Percentiles rank a stretch among this genome's conserved stretches.
Conservation (phyloP, 768 basidiomycete species). For the Hygrophorus russula region DNA sequence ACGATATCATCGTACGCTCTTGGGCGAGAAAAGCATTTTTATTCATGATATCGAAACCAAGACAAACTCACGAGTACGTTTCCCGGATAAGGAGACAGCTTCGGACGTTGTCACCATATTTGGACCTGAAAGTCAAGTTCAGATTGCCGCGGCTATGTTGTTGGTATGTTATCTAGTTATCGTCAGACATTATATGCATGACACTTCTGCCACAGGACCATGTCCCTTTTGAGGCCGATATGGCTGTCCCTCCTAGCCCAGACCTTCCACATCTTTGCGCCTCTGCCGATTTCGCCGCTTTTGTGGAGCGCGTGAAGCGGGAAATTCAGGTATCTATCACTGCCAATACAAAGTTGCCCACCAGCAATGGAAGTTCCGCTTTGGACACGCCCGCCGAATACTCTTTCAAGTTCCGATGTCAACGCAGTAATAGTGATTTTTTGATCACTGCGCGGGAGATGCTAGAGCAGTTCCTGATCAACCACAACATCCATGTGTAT, state of each 20-base stretch:
- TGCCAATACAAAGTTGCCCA: conserved; percentile 58
- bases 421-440: conserved; percentile 91
- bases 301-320: conserved; percentile 85
- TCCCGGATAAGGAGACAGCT: conserved; percentile 91
- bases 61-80: conserved; percentile 86
- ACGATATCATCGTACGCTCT: conserved; percentile 86
- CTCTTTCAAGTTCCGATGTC: conserved; percentile 93
- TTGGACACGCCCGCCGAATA: conserved; percentile 59
- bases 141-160: conserved; percentile 93
- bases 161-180: conserved; percentile 40
- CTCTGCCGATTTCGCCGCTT: conserved; percentile 74
- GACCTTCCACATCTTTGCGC: conserved; percentile 69
- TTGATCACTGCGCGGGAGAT: conserved; percentile 82
- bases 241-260: conserved; percentile 75
- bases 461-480: conserved; percentile 82
- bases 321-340: conserved; percentile 88
- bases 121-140: conserved; percentile 93
- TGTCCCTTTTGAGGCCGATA: conserved; percentile 92
- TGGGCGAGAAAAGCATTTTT: conserved; percentile 95
- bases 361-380: conserved; percentile 35
- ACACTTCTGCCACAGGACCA: conserved; percentile 55
- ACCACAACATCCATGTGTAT: conserved; percentile 75
- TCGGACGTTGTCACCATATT: conserved; percentile 94
- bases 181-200: background rate
- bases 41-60: conserved; percentile 95